phyloP scores from a whole-genome alignment of 108 stramenopile genomes.

The Pseudonitzschia multistriata region DNA sequence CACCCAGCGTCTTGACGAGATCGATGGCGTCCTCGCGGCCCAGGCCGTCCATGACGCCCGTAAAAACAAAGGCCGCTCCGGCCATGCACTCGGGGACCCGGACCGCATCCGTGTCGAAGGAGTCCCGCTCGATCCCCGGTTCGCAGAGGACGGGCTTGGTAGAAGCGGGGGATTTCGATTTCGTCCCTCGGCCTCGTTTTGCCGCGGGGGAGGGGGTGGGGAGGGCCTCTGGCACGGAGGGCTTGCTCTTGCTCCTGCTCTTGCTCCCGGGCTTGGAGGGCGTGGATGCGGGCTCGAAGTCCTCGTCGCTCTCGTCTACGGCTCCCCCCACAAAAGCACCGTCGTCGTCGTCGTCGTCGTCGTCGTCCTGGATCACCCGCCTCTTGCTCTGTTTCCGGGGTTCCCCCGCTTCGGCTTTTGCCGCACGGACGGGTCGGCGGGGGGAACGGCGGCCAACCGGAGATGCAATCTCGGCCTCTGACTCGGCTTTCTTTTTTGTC shows the following conservation, averaged over 20 bases:
- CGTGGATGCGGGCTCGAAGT: background rate
- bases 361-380: background rate
- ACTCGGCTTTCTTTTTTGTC: background rate
- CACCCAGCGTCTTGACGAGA: conserved; percentile 76
- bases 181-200: background rate
- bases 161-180: conserved; percentile 1
- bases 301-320: background rate
- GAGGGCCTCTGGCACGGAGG: background rate
- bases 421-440: background rate
- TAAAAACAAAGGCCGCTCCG: conserved; percentile 75
- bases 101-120: conserved; percentile 24
- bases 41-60: conserved; percentile 61
- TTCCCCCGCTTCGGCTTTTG: background rate
- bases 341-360: conserved; percentile 12
- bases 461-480: background rate
- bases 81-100: conserved; percentile 38
- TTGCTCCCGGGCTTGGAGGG: background rate
- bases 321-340: background rate
- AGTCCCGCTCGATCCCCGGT: conserved; percentile 22
- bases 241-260: background rate
- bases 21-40: conserved; percentile 68
- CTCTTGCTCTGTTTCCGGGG: background rate
- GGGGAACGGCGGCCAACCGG: background rate
- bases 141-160: conserved; percentile 8
- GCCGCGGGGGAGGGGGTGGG: background rate